These are phyloP conservation scores for Colletotrichum cuscutae DNA, from an alignment of 2,329 filamentous ascomycete genomes.

Conservation along the genomic window DNA sequence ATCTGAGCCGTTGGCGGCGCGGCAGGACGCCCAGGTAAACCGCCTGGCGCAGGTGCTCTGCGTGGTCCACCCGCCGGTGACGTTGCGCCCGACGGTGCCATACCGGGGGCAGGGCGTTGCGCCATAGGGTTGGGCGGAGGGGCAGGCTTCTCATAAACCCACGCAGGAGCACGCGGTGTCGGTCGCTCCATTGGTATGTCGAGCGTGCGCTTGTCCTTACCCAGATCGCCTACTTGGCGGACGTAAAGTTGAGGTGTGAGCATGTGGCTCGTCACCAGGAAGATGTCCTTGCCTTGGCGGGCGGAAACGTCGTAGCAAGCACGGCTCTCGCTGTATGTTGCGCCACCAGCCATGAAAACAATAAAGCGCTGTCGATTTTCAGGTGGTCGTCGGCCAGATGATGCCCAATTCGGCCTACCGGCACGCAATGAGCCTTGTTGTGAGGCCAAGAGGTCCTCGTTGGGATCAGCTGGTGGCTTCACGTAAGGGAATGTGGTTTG, in stretches of 20 bases:
- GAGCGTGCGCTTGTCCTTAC: constrained; percentile 77
- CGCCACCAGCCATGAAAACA: constrained; percentile 94
- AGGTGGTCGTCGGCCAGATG: constrained; percentile 74
- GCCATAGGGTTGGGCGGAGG: constrained; percentile 57
- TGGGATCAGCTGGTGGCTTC: constrained; percentile 73
- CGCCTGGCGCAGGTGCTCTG: constrained; percentile 39
- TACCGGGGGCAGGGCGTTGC: constrained; percentile 41
- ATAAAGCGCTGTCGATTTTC: constrained; percentile 93
- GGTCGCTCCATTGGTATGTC: constrained; percentile 85
- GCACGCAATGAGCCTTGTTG: constrained; percentile 83
- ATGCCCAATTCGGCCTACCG: constrained; percentile 95
- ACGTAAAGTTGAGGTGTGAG: constrained; percentile 85
- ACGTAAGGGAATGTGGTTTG: constrained; percentile 76
- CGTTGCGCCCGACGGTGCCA: constrained; percentile 36
- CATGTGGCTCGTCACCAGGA: constrained; percentile 93
- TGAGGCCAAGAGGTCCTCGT: constrained; percentile 65
- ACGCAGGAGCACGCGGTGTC: constrained; percentile 82
- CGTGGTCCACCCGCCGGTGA: constrained; percentile 37
- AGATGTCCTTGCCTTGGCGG: constrained; percentile 80
- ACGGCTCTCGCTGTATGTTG: constrained; percentile 90
- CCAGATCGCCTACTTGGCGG: constrained; percentile 83
- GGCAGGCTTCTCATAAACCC: constrained; percentile 81
- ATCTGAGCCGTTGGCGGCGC: constrained; percentile 65
- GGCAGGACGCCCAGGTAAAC: constrained; percentile 48
- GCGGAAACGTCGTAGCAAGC: constrained; percentile 88